These are phyloP conservation scores for Iberis pinnata DNA, from an alignment of 345 rosid genomes.

Conservation along the genomic window DNA sequence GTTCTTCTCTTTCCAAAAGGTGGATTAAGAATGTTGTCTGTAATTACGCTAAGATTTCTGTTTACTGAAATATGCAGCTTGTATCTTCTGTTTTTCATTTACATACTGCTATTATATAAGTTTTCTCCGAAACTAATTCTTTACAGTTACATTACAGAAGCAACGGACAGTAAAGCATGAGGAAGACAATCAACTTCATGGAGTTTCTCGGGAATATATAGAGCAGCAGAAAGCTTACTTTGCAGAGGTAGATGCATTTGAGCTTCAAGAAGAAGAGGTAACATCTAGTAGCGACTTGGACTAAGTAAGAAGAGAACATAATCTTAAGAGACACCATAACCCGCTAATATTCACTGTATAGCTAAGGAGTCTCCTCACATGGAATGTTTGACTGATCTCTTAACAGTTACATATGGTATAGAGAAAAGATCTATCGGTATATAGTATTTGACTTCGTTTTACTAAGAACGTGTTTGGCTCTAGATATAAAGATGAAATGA, in stretches of 20 bases:
- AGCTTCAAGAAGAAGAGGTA: constrained; percentile 65
- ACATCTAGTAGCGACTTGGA: constrained; percentile 42
- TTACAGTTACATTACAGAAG: constrained; percentile 35
- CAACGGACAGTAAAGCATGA: constrained; percentile 14
- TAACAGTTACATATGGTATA: constrained; percentile 21
- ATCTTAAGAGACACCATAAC: constrained; percentile 20
- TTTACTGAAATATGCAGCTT: constrained; percentile 8
- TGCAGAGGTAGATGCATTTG: constrained; percentile 67
- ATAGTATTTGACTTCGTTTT: constrained; percentile 13
- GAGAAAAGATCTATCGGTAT: constrained; percentile 14
- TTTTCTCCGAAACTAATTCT: constrained; percentile 6
- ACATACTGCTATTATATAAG: neutral
- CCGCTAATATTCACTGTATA: constrained; percentile 25
- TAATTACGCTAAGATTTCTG: neutral
- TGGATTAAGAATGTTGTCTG: too few species aligned
- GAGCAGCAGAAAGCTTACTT: constrained; percentile 64
- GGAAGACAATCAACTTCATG: constrained; percentile 15
- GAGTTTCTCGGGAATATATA: constrained; percentile 42
- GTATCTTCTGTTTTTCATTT: neutral
- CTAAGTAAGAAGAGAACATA: constrained; percentile 23
- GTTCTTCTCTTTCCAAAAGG: too few species aligned
- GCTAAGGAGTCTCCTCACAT: constrained; percentile 17
- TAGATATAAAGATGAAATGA: too few species aligned
- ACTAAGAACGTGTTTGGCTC: neutral
- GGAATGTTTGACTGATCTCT: constrained; percentile 12